Percentiles rank a stretch among this genome's conserved stretches.
Conservation (phyloP, 768 basidiomycete genomes). For the Myochromella boudieri region DNA sequence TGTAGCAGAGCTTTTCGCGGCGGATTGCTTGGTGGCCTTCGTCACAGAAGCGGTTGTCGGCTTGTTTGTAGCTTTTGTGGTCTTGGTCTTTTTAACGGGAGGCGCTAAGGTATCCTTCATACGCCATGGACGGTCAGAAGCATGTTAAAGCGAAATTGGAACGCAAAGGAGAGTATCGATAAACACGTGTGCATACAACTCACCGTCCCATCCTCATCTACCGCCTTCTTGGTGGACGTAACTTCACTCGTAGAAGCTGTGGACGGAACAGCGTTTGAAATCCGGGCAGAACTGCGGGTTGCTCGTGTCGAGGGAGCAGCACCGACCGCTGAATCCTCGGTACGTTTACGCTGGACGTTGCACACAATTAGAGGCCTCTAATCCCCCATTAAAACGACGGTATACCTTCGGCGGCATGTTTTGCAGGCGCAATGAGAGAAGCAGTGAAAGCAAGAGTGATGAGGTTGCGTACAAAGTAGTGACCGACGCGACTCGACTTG, state of each 20-base stretch:
- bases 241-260: constrained; percentile 28
- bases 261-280: constrained; percentile 19
- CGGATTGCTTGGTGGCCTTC: constrained; percentile 17
- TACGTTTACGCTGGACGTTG: constrained; percentile 56
- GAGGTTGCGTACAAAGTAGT: not conserved
- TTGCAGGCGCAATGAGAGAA: constrained; percentile 4
- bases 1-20: constrained; percentile 17
- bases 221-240: constrained; percentile 22
- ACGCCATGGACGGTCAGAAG: constrained; percentile 1
- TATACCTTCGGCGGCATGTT: constrained; percentile 40
- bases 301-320: constrained; percentile 40
- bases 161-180: not conserved
- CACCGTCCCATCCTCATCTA: constrained; percentile 14
- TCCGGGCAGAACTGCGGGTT: constrained; percentile 45
- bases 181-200: constrained; percentile 16
- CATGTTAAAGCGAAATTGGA: not conserved
- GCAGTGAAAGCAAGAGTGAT: not conserved
- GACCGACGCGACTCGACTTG: constrained; percentile 15
- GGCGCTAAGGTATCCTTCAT: constrained; percentile 22
- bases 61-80: constrained; percentile 22
- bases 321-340: constrained; percentile 34
- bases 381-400: not conserved
- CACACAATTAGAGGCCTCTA: not conserved
- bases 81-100: constrained; percentile 42
- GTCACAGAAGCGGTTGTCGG: constrained; percentile 7